A percentile compares a stretch with the other conserved stretches of the same genome.
Conservation (phyloP, 352 stramenopile species). For the Pythium dissimile region DNA sequence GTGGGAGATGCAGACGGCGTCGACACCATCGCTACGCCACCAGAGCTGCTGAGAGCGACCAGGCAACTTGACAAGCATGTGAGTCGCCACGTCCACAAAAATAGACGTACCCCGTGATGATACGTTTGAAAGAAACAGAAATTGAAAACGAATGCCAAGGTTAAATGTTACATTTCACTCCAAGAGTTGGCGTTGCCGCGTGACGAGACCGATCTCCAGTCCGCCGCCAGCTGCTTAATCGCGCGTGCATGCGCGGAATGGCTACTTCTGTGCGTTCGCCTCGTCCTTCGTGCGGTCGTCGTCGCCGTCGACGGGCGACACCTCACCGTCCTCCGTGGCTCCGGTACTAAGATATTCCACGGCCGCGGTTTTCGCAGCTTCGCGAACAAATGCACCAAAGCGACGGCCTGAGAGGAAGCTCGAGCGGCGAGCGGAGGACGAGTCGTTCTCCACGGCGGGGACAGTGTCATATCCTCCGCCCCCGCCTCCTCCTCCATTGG, state of each 20-base stretch:
- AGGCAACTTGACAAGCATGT: conserved; percentile 49
- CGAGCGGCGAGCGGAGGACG: neutral
- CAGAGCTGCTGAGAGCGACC: no score
- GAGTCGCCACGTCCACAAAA: neutral
- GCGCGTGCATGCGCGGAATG: no score
- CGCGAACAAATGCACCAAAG: conserved; percentile 21
- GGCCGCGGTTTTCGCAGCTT: conserved; percentile 22
- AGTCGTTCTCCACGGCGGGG: neutral
- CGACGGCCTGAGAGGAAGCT: conserved; percentile 20
- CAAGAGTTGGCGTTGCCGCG: no score
- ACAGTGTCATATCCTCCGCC: neutral
- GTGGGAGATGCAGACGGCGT: conserved; percentile 1
- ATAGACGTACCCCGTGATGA: neutral
- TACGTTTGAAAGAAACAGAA: no score
- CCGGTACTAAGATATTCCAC: conserved; percentile 13
- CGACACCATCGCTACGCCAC: conserved; percentile 4
- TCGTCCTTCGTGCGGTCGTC: conserved; percentile 43
- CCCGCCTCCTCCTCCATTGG: neutral
- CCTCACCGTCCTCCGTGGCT: conserved; percentile 16
- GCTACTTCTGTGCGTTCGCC: neutral
- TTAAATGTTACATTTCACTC: no score
- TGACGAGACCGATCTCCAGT: no score
- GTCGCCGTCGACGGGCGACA: conserved; percentile 27
- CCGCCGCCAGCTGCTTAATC: no score
- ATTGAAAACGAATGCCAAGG: no score